Percentiles rank a stretch among this genome's conserved stretches.
These are phyloP conservation scores for Hyphopichia wangnamkhiaoensis DNA, from an alignment of 1,139 yeast genomes.

Conservation along the genomic window DNA sequence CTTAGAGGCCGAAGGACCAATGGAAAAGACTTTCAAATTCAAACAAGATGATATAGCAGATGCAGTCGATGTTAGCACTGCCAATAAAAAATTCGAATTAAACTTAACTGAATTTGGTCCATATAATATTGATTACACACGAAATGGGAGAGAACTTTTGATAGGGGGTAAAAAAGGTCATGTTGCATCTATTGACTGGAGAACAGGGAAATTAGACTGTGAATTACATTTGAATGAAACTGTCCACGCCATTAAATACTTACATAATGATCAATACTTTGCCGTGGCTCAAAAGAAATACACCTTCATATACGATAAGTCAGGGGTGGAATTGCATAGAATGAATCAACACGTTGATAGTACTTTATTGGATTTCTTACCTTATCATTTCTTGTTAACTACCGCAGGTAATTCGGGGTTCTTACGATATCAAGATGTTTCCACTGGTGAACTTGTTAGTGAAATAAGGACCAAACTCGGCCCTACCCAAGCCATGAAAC, in stretches of 20 bases:
- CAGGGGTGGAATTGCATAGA: slow-evolving; percentile 90
- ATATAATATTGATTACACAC: slow-evolving; percentile 73
- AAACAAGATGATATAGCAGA: slow-evolving; percentile 75
- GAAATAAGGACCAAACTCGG: slow-evolving; percentile 88
- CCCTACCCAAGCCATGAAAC: slow-evolving; percentile 84
- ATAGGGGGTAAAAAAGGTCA: slow-evolving; percentile 93
- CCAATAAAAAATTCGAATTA: slow-evolving; percentile 73
- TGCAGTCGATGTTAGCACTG: slow-evolving; percentile 79
- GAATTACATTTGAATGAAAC: slow-evolving; percentile 89
- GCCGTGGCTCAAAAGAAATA: slow-evolving; percentile 98
- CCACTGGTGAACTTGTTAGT: slow-evolving; percentile 84
- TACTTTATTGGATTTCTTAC: slow-evolving; percentile 80
- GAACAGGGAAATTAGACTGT: slow-evolving; percentile 76
- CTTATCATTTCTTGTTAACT: slow-evolving; percentile 85
- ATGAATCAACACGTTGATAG: slow-evolving; percentile 87
- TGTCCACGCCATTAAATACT: slow-evolving; percentile 82
- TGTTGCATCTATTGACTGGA: slow-evolving; percentile 95
- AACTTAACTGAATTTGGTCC: slow-evolving; percentile 83
- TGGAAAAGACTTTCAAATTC: slow-evolving; percentile 89
- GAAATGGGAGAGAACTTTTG: slow-evolving; percentile 84
- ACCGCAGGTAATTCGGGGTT: slow-evolving; percentile 89
- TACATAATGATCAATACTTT: slow-evolving; percentile 90
- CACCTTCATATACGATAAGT: slow-evolving; percentile 86
- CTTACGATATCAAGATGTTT: slow-evolving; percentile 90
- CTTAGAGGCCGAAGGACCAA: slow-evolving; percentile 80